Base-by-base conservation (phyloP, 352 stramenopile genomes). In the Pythium folliculosum region DNA sequence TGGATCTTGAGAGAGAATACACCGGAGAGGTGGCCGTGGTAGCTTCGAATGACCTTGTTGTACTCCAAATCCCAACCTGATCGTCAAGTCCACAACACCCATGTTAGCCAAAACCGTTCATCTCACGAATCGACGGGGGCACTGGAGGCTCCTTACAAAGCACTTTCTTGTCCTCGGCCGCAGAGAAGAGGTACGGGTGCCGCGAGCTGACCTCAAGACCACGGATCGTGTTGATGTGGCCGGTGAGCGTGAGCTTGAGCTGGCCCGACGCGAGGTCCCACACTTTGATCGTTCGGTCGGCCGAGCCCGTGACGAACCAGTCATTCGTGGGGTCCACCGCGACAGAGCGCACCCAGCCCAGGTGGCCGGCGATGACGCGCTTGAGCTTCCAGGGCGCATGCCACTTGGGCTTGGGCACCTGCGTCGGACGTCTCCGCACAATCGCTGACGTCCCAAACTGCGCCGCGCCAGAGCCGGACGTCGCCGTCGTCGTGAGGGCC, bases 11-110 rank as follows among this genome's bases (percentile, higher is more conserved):
- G 76, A 47, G 81, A 97, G 80, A 99, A 99, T 10, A 99, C 96
- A 14, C 97, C 97, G 23, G 84, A 98, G n/a, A 99, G 80, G 72
- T 99, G 98, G n/a, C 98, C 98, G 75, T 99, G 97, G 82, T 99
- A 99, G 82, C 98, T 98, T 10, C 98, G 90, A 63, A 99, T 98
- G 32, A 99, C 96, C 77, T 99, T 98, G 80, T 99, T 99, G 70
- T 97, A 98, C 86, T 99, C 97, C 54, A 99, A 81, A 79, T 99
- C 98, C 98, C 98, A 99, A 80, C 95, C 77, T 83, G 44, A 14
- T 23, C 12, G 16, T 17, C 21, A 35, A 17, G 9, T 32, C 44
- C 22, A 25, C 25, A 5, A 3, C 12, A 71, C 22, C 50, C 27
- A 45, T 30, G 40, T 10, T 21, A 49, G 9, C 17, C 27, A 5